Conservation (phyloP, 2,329 filamentous ascomycete genomes). For the Ceratocystis variospora region DNA sequence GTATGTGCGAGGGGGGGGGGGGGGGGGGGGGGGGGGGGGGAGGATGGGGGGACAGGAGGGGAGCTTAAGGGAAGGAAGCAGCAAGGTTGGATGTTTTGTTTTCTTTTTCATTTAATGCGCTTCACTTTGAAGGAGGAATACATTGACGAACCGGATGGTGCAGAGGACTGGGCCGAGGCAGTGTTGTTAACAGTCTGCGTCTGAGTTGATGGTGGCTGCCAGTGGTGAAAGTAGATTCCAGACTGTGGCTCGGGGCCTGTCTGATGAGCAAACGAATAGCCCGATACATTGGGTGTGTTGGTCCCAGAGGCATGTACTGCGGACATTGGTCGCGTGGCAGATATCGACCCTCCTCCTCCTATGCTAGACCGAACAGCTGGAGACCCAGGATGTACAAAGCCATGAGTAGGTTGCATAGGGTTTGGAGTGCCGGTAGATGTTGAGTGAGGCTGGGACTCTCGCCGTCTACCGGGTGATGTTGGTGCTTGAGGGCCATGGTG, state of each 20-base stretch:
- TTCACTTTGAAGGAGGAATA: constrained; percentile 24
- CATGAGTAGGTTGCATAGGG: constrained; percentile 4
- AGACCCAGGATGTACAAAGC: constrained; percentile 12
- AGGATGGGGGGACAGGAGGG: neutral
- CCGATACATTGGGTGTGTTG: constrained; percentile 13
- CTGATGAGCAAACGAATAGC: constrained; percentile 29
- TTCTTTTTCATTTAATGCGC: constrained; percentile 25
- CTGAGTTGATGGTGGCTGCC: constrained; percentile 58
- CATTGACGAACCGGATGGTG: constrained; percentile 56
- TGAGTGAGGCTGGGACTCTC: constrained; percentile 28
- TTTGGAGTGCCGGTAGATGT: constrained; percentile 29
- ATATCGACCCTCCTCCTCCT: neutral
- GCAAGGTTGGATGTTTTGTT: neutral
- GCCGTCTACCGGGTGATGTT: constrained; percentile 13
- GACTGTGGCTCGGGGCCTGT: constrained; percentile 48
- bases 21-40: neutral
- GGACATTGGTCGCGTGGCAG: constrained; percentile 28
- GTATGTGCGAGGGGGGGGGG: neutral
- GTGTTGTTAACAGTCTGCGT: constrained; percentile 21
- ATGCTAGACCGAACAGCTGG: constrained; percentile 12
- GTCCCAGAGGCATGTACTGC: constrained; percentile 21
- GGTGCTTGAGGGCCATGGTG: constrained; percentile 25
- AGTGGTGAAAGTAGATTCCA: constrained; percentile 75
- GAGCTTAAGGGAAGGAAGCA: neutral
- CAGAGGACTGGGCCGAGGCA: constrained; percentile 51